These are phyloP conservation scores for Acer saccharum DNA, from an alignment of 345 rosid species.

Conservation along the genomic window DNA sequence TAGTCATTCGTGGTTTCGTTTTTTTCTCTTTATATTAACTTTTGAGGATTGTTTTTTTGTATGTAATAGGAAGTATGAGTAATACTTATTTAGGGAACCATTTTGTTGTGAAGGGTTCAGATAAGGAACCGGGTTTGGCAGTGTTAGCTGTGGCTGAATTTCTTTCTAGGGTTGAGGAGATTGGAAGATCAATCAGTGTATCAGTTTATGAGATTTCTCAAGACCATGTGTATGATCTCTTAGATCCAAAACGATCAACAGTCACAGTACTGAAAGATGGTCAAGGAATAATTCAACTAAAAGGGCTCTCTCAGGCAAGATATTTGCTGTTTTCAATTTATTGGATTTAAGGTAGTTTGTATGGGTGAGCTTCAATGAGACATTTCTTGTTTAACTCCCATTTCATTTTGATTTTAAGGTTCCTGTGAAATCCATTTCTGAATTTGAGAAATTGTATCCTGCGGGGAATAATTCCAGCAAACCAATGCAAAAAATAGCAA, in stretches of 20 bases:
- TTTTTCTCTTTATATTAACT: not conserved
- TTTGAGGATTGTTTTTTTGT: not conserved
- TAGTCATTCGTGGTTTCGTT: not conserved
- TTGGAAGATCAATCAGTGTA: conserved; percentile 33
- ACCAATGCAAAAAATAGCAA: conserved; percentile 30
- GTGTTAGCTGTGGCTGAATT: conserved; percentile 48
- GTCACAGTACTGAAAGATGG: conserved; percentile 49
- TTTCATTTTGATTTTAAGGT: conserved; percentile 38
- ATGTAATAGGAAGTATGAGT: not conserved
- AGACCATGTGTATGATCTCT: conserved; percentile 56
- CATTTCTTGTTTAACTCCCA: conserved; percentile 7
- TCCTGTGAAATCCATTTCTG: conserved; percentile 51
- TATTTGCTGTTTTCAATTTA: not conserved
- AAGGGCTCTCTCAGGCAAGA: conserved; percentile 82
- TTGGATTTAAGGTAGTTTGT: conserved; percentile 3
- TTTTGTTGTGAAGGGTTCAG: conserved; percentile 52
- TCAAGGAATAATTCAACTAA: conserved; percentile 59
- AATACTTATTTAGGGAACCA: not conserved
- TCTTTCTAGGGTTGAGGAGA: conserved; percentile 43
- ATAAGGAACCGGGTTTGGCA: conserved; percentile 51
- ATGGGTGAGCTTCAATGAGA: not conserved
- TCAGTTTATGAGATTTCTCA: conserved; percentile 59
- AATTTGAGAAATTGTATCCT: conserved; percentile 51
- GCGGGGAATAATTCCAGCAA: conserved; percentile 29
- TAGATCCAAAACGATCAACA: conserved; percentile 44